phyloP scores from a whole-genome alignment of 2,329 filamentous ascomycete genomes.

The Talaromyces marneffei region DNA sequence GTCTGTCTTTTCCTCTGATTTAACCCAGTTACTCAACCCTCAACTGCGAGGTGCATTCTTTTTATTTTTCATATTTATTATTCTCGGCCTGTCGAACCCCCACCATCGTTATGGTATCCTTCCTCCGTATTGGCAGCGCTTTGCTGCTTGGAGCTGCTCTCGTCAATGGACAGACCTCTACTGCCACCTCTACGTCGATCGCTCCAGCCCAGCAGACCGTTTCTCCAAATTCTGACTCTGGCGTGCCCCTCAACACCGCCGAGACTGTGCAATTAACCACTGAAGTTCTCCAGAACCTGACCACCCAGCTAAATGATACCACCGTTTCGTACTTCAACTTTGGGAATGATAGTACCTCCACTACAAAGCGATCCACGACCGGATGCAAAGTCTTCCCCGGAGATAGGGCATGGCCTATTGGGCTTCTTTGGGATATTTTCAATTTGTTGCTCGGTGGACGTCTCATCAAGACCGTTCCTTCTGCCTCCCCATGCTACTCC shows the following conservation, averaged over 20 bases:
- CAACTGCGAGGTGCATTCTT: neutral
- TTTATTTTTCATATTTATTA: neutral
- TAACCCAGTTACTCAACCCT: neutral
- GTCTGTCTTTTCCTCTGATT: neutral
- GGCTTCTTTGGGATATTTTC: conserved; percentile 41
- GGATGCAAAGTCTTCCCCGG: conserved; percentile 39
- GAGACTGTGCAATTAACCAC: conserved; percentile 26
- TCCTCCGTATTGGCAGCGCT: neutral
- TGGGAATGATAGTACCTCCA: conserved; percentile 14
- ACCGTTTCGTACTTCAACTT: conserved; percentile 21
- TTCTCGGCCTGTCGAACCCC: neutral
- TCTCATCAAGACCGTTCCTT: conserved; percentile 46
- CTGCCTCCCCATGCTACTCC: conserved; percentile 48
- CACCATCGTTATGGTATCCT: conserved; percentile 12
- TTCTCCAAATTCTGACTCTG: conserved; percentile 16
- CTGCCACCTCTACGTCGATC: conserved; percentile 12
- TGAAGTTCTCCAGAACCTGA: conserved; percentile 17
- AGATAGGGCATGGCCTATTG: conserved; percentile 47
- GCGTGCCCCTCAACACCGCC: conserved; percentile 20
- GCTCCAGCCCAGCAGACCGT: conserved; percentile 13
- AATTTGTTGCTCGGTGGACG: conserved; percentile 45
- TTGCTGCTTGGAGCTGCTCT: conserved; percentile 16
- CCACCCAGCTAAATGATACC: conserved; percentile 10
- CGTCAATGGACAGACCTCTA: conserved; percentile 11
- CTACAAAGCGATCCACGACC: neutral